A percentile compares a stretch with the other conserved stretches of the same genome.
Evolutionary conservation across 1,284 basidiomycete genomes (phyloP).

Genomic region (Ganoderma lingzhi): DNA sequence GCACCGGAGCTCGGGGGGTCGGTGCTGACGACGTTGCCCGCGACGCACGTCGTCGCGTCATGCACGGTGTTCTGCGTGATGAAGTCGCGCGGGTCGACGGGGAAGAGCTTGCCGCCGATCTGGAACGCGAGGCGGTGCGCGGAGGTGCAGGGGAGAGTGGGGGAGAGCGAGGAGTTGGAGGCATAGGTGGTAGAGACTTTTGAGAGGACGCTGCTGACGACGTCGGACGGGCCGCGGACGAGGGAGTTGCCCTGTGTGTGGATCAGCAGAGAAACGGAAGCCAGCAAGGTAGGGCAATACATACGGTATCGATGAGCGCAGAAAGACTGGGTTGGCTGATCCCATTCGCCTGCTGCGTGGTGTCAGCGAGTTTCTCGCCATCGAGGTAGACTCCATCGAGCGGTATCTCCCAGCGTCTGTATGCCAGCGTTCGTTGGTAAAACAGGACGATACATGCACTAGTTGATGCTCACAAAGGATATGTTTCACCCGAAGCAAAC

Average conservation of each 20-base stretch:
- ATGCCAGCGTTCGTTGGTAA: neutral
- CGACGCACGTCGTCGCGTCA: conserved; percentile 53
- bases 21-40: conserved; percentile 52
- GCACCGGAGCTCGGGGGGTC: conserved; percentile 22
- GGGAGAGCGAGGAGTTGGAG: conserved; percentile 33
- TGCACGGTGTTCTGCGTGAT: conserved; percentile 48
- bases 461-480: conserved; percentile 41
- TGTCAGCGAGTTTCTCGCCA: conserved; percentile 54
- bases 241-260: conserved; percentile 44
- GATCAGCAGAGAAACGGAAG: neutral
- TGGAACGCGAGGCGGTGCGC: conserved; percentile 66
- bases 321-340: conserved; percentile 47
- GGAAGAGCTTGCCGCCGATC: conserved; percentile 69
- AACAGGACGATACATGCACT: neutral
- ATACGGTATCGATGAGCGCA: conserved; percentile 57
- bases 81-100: conserved; percentile 74
- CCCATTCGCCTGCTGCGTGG: conserved; percentile 45
- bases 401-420: conserved; percentile 65
- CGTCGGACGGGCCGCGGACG: conserved; percentile 47
- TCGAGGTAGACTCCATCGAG: conserved; percentile 66
- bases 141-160: conserved; percentile 51
- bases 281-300: neutral
- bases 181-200: conserved; percentile 46
- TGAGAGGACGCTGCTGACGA: conserved; percentile 49
- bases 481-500: conserved; percentile 46